Evolutionary conservation across 2,329 filamentous ascomycete genomes (phyloP).

Genomic region (Fusarium sp.): DNA sequence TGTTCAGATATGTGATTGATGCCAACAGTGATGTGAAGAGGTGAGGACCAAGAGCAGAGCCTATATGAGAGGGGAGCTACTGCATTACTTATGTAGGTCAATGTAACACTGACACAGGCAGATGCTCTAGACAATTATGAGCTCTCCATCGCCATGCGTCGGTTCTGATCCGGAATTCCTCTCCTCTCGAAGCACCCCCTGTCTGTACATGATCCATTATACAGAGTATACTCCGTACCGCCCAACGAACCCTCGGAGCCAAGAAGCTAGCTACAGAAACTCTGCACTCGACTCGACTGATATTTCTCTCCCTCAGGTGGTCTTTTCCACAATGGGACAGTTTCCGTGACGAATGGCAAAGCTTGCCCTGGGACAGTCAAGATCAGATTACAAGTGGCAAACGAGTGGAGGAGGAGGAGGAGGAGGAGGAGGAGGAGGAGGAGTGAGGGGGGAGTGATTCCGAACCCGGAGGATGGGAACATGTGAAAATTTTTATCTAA

Average conservation of each 20-base stretch:
- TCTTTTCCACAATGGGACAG: conserved; percentile 25
- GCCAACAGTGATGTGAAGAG: conserved; percentile 6
- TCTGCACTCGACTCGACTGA: conserved; percentile 21
- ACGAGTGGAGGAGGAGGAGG: conserved; percentile 24
- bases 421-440: conserved; percentile 26
- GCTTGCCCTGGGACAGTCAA: neutral
- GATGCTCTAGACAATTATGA: neutral
- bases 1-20: neutral
- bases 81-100: conserved; percentile 29
- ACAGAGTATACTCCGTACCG: neutral
- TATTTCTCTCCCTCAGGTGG: conserved; percentile 7
- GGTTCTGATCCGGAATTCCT: too few relatives aligned
- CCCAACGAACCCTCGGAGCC: conserved; percentile 9
- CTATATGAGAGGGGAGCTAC: conserved; percentile 4
- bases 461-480: conserved; percentile 35
- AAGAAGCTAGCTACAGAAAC: conserved; percentile 3
- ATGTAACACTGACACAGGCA: conserved; percentile 28
- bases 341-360: neutral
- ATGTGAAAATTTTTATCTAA: conserved; percentile 39
- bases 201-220: conserved; percentile 12
- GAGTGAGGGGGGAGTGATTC: conserved; percentile 7
- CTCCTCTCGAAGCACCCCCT: conserved; percentile 2
- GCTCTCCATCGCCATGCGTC: neutral
- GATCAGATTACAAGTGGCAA: conserved; percentile 36
- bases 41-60: neutral